Base-by-base conservation (phyloP, 768 basidiomycete species). In the Mycena metata region DNA sequence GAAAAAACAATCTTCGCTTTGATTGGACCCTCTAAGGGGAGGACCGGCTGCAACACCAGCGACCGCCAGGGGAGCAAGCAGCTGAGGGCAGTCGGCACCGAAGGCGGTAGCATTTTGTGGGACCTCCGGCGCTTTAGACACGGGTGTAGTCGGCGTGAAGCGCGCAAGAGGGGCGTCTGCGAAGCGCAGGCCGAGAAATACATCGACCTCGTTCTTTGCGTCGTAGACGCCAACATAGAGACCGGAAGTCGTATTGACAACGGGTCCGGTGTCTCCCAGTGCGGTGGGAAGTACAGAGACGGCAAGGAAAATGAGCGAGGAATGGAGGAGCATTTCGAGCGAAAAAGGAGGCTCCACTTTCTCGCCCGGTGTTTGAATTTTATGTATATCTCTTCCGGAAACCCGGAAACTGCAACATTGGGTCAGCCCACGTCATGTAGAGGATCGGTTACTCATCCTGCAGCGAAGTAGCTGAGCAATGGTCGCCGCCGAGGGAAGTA, bases 81-180 rank as follows among this genome's bases (percentile, higher is more conserved):
- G 30, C 45, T 64, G 54, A 10, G 63, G 63, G n/a, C 63, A 64
- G 45, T 64, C 63, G 10, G 24, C 61, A 36, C 61, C 61, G 50
- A 63, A 63, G 12, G 52, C 52, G 42, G 5, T 15, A 3, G 61
- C 61, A 19, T 6, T 17, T 46, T 63, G 61, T 3, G 11, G 11
- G 19, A 42, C 43, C 9, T 35, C 13, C 15, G 51, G 52, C 9
- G 43, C 17, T 17, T 61, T 63, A 17, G 45, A 30, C 26, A 63
- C 7, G 2, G 41, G 61, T 30, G 39, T 19, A 39, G 61, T 51
- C n/a, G 51, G 61, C 5, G 33, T 43, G 21, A 63, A 63, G 19
- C 61, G 61, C 11, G 26, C 5, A 4, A 51, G 39, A 30, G 51
- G 39, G 19, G 51, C 39, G 3, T 39, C 30, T 2, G 61, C 61